Conservation (phyloP, 805 yeast species). For the Ogataea polymorpha region DNA sequence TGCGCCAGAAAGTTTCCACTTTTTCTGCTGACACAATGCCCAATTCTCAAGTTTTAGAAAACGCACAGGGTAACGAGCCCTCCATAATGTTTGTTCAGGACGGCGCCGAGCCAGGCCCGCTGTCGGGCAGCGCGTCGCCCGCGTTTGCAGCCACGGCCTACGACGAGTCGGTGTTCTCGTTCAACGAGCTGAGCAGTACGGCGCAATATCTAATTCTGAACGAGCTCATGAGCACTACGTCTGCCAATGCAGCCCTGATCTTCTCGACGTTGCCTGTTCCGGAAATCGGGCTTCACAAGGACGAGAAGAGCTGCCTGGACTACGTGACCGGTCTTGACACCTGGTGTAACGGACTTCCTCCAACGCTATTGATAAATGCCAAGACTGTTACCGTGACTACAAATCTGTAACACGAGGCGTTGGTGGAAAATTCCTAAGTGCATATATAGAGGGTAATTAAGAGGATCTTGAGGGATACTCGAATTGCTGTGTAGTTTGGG, state of each 20-base stretch:
- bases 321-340: constrained; percentile 73
- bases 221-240: constrained; percentile 70
- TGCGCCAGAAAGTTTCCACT: constrained; percentile 15
- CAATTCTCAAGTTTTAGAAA: constrained; percentile 60
- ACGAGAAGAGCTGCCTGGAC: constrained; percentile 63
- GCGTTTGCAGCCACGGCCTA: constrained; percentile 14
- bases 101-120: constrained; percentile 14
- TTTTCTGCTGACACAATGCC: constrained; percentile 72
- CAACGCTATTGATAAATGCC: constrained; percentile 77
- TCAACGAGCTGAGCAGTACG: constrained; percentile 85
- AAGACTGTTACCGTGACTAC: constrained; percentile 97
- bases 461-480: too few relatives aligned
- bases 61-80: constrained; percentile 66
- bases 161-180: constrained; percentile 39
- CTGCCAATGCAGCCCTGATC: constrained; percentile 64
- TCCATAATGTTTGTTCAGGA: constrained; percentile 60
- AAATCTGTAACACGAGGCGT: constrained; percentile 47
- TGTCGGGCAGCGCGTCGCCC: constrained; percentile 4
- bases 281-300: constrained; percentile 71
- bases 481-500: too few relatives aligned
- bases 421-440: too few relatives aligned
- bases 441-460: too few relatives aligned
- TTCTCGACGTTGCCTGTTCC: constrained; percentile 93
- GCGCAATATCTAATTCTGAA: constrained; percentile 89
- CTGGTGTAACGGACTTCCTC: constrained; percentile 83